Base-by-base conservation (phyloP, 2,329 filamentous ascomycete genomes). In the Tolypocladium ovalisporum region DNA sequence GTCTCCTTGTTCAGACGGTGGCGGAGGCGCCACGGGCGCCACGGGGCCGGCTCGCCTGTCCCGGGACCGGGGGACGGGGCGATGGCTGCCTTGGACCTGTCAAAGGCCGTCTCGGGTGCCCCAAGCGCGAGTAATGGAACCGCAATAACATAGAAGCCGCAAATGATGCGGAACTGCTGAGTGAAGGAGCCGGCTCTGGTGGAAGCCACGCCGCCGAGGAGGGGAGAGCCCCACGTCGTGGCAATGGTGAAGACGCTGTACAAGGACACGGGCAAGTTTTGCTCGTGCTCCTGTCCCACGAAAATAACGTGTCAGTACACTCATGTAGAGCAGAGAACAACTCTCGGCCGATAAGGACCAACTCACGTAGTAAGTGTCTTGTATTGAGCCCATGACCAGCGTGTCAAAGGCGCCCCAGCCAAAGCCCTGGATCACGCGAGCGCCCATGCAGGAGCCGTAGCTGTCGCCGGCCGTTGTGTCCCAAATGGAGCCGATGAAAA, bases 351-450 rank as follows among this genome's bases (percentile, higher is more conserved):
- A 10, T 15, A 12, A n/a, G 29, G 9, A 1, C 10, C 13, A 10
- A 67, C 78, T 67, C 66, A 83, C 80, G 63, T 81, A 84, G 65
- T 76, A 84, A 1, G 78, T 79, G 61, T 85, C 82, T 52, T 80
- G 75, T 54, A 85, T 78, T 2, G 77, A 79, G 1, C 73, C 75
- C 36, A 78, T 67, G 35, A 82, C 71, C 42, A 84, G 67, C 6
- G 75, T 76, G 61, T 85, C 82, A 59, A 84, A 81, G 13, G 77
- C 76, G 7, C 81, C 81, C 78, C 82, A 83, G n/a, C 78, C 81
- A 0, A 84, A 57, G 1, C 80, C 81, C 63, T 84, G 80, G 37
- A 84, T 72, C 22, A 81, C 64, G 12, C 82, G 74, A 2, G 80
- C 77, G 0, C 73, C 74, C 74, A 83, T 76, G 63, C 76, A 78